Conservation (phyloP, 1,284 basidiomycete genomes). For the Ganoderma sinense region DNA sequence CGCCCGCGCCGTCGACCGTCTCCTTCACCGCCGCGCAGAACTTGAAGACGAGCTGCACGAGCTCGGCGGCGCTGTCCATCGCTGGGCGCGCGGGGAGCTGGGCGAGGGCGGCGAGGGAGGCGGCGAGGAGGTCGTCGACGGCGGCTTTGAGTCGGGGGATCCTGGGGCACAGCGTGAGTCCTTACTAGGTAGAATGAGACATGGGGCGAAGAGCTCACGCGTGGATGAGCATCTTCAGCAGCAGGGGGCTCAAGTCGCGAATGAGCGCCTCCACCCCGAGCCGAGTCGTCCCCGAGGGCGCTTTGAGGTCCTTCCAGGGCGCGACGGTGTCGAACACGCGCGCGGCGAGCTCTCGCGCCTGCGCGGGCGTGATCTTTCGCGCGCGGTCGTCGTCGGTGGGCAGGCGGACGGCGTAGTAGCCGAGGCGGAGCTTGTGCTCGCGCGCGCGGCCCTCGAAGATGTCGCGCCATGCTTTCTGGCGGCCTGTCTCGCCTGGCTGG, state of each 20-base stretch:
- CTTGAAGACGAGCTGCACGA: constrained; percentile 48
- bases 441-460: constrained; percentile 50
- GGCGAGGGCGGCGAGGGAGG: constrained; percentile 44
- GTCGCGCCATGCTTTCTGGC: constrained; percentile 51
- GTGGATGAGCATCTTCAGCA: constrained; percentile 56
- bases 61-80: constrained; percentile 50
- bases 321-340: constrained; percentile 52
- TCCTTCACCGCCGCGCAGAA: constrained; percentile 51
- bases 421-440: constrained; percentile 52
- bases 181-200: neutral
- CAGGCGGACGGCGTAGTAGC: constrained; percentile 70
- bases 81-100: constrained; percentile 49
- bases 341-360: constrained; percentile 45
- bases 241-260: constrained; percentile 54
- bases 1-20: constrained; percentile 44
- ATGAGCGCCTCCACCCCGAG: constrained; percentile 68
- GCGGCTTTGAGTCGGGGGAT: constrained; percentile 53
- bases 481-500: constrained; percentile 47
- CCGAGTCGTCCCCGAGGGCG: constrained; percentile 34
- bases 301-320: constrained; percentile 57
- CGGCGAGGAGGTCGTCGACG: constrained; percentile 46
- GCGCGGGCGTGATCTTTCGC: constrained; percentile 41
- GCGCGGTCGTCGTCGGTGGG: constrained; percentile 61
- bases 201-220: constrained; percentile 49
- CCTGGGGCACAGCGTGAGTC: constrained; percentile 41